Percentiles rank a stretch among this genome's conserved stretches.
These are phyloP conservation scores for Nakazawaea ambrosiae DNA, from an alignment of 805 yeast genomes.

Conservation along the genomic window DNA sequence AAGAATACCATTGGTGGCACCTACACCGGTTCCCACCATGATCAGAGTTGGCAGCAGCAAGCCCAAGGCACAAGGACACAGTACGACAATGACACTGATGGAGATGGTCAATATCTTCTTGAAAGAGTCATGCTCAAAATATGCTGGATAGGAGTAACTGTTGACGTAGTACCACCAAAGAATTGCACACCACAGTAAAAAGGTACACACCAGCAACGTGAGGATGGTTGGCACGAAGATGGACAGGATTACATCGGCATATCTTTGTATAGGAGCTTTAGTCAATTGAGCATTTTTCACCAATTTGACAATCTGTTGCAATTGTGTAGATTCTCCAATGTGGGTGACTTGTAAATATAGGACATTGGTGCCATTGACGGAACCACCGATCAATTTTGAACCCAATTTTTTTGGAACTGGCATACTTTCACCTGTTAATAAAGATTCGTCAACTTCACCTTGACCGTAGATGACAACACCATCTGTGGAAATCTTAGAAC, in stretches of 20 bases:
- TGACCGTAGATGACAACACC: conserved; percentile 74
- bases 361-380: conserved; percentile 75
- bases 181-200: conserved; percentile 51
- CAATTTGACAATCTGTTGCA: conserved; percentile 77
- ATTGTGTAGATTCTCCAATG: conserved; percentile 79
- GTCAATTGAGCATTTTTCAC: conserved; percentile 86
- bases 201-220: conserved; percentile 54
- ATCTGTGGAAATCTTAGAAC: conserved; percentile 87
- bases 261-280: conserved; percentile 86
- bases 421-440: conserved; percentile 85
- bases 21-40: conserved; percentile 98
- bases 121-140: conserved; percentile 18
- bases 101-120: conserved; percentile 53
- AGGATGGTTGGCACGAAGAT: conserved; percentile 78
- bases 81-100: conserved; percentile 91
- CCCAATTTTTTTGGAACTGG: conserved; percentile 63
- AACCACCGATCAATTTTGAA: conserved; percentile 77
- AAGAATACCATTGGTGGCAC: conserved; percentile 82
- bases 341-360: conserved; percentile 60
- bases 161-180: conserved; percentile 19
- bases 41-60: conserved; percentile 98
- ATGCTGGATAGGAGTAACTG: conserved; percentile 16
- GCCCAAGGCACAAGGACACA: conserved; percentile 98
- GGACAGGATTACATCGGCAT: conserved; percentile 80
- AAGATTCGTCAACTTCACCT: conserved; percentile 82